Evolutionary conservation across 1,284 basidiomycete genomes (phyloP).

Genomic region (Chiua sp.): DNA sequence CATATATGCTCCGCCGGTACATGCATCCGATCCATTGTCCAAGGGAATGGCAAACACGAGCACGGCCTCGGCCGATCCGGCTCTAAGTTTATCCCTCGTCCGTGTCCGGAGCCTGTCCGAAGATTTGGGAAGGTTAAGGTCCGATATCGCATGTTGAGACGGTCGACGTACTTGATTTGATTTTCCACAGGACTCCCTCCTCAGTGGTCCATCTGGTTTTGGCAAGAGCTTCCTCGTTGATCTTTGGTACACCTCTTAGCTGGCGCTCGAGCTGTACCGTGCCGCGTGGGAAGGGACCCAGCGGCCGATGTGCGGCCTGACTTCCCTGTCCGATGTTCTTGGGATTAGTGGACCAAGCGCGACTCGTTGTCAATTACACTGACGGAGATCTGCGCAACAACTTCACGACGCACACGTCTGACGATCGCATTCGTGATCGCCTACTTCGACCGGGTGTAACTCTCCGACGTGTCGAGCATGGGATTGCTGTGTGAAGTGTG

Average conservation of each 20-base stretch:
- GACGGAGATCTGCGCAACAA: too few relatives aligned
- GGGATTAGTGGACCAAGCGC: too few relatives aligned
- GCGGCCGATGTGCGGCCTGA: too few relatives aligned
- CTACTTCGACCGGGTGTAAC: constrained; percentile 53
- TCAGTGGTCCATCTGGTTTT: constrained; percentile 81
- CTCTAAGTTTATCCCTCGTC: too few relatives aligned
- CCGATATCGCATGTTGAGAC: neutral
- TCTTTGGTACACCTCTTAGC: constrained; percentile 59
- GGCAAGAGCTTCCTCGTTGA: constrained; percentile 74
- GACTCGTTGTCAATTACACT: too few relatives aligned
- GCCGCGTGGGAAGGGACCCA: constrained; percentile 40
- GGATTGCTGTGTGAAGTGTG: constrained; percentile 19
- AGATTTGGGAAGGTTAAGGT: constrained; percentile 43
- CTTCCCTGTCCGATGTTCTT: too few relatives aligned
- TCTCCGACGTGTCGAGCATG: constrained; percentile 73
- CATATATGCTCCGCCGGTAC: constrained; percentile 52
- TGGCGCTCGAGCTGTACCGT: too few relatives aligned
- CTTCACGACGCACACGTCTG: constrained; percentile 26
- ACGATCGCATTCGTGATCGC: constrained; percentile 52
- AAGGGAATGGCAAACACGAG: too few relatives aligned
- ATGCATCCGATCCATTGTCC: constrained; percentile 21
- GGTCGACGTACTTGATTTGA: neutral
- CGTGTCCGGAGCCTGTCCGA: constrained; percentile 39
- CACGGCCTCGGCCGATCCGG: too few relatives aligned
- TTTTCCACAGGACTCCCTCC: constrained; percentile 62